phyloP scores from a whole-genome alignment of 305 asterid genomes.

The Euphrasia arctica region DNA sequence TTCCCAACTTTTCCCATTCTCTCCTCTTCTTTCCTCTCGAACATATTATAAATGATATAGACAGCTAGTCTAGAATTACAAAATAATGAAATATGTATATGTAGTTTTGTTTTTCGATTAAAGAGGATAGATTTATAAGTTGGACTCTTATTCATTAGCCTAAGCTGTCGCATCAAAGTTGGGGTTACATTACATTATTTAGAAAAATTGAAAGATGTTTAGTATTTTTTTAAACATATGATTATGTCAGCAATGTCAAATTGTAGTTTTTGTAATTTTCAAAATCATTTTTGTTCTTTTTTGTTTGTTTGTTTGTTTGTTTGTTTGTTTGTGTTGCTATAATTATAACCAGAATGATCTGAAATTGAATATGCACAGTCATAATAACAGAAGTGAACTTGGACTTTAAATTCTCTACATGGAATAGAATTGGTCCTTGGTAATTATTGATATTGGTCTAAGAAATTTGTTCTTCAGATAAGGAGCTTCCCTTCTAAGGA shows the following conservation, averaged over 20 bases:
- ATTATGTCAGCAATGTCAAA: too few species aligned
- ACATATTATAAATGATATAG: constrained; percentile 2
- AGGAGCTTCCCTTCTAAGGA: constrained; percentile 97
- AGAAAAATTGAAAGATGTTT: too few species aligned
- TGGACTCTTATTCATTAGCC: not conserved
- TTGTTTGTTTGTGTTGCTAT: too few species aligned
- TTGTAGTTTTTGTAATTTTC: too few species aligned
- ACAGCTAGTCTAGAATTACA: constrained; percentile 7
- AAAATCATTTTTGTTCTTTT: too few species aligned
- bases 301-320: too few species aligned
- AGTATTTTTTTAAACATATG: too few species aligned
- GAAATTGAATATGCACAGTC: too few species aligned
- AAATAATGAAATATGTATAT: constrained; percentile 12
- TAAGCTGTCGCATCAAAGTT: not conserved
- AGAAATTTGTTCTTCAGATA: constrained; percentile 47
- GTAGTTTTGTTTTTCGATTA: not conserved
- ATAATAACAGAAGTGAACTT: too few species aligned
- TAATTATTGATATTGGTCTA: constrained; percentile 6
- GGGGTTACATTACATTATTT: too few species aligned
- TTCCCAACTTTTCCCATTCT: constrained; percentile 22
- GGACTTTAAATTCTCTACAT: too few species aligned
- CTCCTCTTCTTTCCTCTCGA: constrained; percentile 10
- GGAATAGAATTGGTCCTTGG: too few species aligned
- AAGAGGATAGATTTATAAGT: not conserved
- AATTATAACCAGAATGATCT: not conserved